These are phyloP conservation scores for Penicillium expansum DNA, from an alignment of 2,329 filamentous ascomycete genomes.

Conservation along the genomic window DNA sequence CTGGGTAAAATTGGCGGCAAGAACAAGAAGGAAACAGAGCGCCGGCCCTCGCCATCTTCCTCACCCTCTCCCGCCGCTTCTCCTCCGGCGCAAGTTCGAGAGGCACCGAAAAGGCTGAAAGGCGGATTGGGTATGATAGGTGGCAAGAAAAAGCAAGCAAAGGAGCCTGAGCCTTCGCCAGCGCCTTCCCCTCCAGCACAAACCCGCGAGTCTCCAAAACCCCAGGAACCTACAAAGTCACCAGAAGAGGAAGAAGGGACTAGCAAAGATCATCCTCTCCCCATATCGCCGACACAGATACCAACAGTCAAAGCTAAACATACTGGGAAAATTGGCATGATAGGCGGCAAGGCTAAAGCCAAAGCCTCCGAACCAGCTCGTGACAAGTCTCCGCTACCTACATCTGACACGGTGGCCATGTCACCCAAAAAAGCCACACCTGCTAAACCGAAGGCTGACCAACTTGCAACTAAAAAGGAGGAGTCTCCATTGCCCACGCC, in stretches of 20 bases:
- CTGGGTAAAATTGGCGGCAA: conserved; percentile 19
- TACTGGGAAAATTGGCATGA: conserved; percentile 35
- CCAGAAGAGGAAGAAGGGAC: neutral
- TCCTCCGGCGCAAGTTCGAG: neutral
- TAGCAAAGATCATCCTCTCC: neutral
- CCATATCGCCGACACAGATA: conserved; percentile 10
- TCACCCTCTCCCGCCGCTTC: neutral
- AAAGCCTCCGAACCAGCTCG: conserved; percentile 9
- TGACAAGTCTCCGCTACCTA: conserved; percentile 1
- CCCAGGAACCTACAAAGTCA: neutral
- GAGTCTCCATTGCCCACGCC: neutral
- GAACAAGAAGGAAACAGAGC: conserved; percentile 16
- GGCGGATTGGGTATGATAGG: conserved; percentile 16
- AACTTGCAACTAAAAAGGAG: neutral
- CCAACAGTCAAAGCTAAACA: conserved; percentile 22
- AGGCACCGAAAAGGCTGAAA: conserved; percentile 7
- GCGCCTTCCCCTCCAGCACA: conserved; percentile 12
- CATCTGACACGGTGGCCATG: neutral
- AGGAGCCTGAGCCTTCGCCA: no score
- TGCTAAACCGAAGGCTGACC: neutral
- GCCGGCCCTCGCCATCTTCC: conserved; percentile 7
- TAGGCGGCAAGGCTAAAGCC: conserved; percentile 31
- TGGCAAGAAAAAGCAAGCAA: conserved; percentile 19
- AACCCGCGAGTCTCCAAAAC: neutral
- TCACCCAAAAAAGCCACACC: neutral